Base-by-base conservation (phyloP, 306 rosid genomes). In the Datisca glomerata region DNA sequence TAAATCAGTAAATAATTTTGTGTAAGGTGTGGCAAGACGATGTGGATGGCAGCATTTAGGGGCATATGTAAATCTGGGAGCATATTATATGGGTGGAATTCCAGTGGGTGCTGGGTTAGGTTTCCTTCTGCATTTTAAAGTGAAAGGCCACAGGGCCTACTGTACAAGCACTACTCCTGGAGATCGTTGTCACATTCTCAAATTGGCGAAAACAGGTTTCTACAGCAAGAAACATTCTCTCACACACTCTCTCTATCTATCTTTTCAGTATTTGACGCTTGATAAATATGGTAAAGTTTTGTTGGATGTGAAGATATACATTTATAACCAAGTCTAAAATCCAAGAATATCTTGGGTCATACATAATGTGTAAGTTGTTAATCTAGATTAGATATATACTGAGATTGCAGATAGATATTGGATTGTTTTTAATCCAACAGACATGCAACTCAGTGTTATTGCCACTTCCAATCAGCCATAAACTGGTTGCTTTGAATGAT, bases 141-240 rank as follows among this genome's bases (percentile, higher is more conserved):
- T 67, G 2, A 64, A 61, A 52, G 79, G 87, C 54, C 16, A 40
- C 28, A 0, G 74, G 79, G 0, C 31, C 76, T 0, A 3, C 51
- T 5, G 21, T 68, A 0, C 82, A 74, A 55, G 21, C 69, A 31
- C 17, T 44, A 4, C 23, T 59, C 24, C 68, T 74, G 20, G 35
- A 45, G 23, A 14, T 55, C 16, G 41, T 70, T 10, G 64, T 82
- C 15, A 19, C 29, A 3, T 61, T 52, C 27, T 69, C 79, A 18
- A 58, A 67, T 22, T 78, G 82, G 87, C 39, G 56, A n/a, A 54
- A 74, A 52, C 71, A 78, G 79, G 82, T 67, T 12, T 43, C 32
- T 3, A 6, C 4, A 41, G 11, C 38, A 4, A 33, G 3, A 33
- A 7, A 7, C 13, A 33, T 12, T 3, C 13, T 12, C 17, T 8